These are phyloP conservation scores for Herpetomonas muscarum DNA, from an alignment of 208 protist species.

Conservation along the genomic window DNA sequence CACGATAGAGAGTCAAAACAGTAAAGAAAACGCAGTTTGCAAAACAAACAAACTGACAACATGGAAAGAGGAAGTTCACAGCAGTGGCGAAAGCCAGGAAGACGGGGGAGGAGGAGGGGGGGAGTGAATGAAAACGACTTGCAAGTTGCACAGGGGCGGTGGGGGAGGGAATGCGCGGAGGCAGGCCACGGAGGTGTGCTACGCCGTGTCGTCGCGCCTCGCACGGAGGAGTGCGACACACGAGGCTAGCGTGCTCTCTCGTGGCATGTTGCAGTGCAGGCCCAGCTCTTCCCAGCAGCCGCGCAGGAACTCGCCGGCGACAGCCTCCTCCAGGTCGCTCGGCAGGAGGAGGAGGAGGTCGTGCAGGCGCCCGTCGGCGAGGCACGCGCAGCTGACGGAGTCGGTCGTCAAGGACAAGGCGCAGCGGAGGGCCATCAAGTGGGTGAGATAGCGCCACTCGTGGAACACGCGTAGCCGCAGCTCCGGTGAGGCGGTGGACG, in stretches of 20 bases:
- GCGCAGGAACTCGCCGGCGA: conserved; percentile 34
- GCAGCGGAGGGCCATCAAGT: conserved; percentile 28
- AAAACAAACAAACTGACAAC: not conserved
- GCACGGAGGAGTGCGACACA: conserved; percentile 8
- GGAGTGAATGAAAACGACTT: not conserved
- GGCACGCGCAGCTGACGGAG: conserved; percentile 15
- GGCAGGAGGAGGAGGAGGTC: conserved; percentile 35
- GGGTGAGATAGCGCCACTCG: conserved; percentile 23
- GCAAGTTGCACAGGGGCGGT: not conserved
- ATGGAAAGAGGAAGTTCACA: not conserved
- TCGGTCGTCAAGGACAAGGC: conserved; percentile 11
- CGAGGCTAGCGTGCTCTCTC: conserved; percentile 4
- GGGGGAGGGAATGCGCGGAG: not conserved
- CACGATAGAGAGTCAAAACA: conserved; percentile 3
- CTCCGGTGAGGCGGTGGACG: not conserved
- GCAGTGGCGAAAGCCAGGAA: not conserved
- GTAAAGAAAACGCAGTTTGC: conserved; percentile 1
- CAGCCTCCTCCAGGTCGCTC: conserved; percentile 59
- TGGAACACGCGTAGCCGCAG: conserved; percentile 12
- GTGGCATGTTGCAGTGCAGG: conserved; percentile 34
- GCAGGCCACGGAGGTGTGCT: not conserved
- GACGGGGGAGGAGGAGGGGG: not conserved
- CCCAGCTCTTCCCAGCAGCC: conserved; percentile 70
- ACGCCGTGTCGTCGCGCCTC: not conserved
- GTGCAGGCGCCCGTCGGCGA: conserved; percentile 9